A percentile compares a stretch with the other conserved stretches of the same genome.
Conservation (phyloP, 768 basidiomycete genomes). For the Boletus speciosus region DNA sequence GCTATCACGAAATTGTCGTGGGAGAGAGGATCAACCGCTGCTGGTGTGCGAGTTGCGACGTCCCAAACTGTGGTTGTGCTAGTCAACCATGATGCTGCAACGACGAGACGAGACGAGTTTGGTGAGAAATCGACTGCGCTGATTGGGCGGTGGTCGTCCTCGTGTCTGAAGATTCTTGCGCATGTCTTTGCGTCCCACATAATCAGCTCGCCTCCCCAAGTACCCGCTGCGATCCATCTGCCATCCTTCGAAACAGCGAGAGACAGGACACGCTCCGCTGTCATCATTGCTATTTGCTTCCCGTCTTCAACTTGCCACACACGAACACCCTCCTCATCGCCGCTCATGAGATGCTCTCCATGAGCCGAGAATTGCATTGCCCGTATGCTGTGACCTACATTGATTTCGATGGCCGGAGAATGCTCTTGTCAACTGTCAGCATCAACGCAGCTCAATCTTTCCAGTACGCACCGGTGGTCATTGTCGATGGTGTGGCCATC, state of each 20-base stretch:
- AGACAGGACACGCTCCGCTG: neutral
- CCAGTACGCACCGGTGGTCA: neutral
- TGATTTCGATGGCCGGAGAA: neutral
- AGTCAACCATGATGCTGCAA: too few species aligned
- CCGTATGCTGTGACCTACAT: too few species aligned
- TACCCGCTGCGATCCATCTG: slow-evolving; percentile 4
- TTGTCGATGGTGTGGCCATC: neutral
- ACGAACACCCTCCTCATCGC: neutral
- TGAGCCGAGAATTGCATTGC: neutral
- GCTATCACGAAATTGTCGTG: neutral
- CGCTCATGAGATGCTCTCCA: neutral
- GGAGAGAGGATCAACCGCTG: neutral
- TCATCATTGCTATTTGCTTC: neutral
- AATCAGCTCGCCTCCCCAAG: neutral
- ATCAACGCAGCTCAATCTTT: too few species aligned
- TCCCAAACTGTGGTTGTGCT: too few species aligned
- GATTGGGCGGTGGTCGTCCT: neutral
- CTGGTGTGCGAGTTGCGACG: neutral
- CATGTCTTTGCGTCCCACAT: neutral
- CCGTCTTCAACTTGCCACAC: neutral
- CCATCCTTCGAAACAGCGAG: neutral
- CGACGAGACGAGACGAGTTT: neutral
- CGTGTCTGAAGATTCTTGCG: neutral
- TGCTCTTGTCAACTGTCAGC: neutral
- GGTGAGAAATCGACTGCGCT: neutral